A percentile compares a stretch with the other conserved stretches of the same genome.
These are phyloP conservation scores for Viola odorata DNA, from an alignment of 345 rosid genomes.

Conservation along the genomic window DNA sequence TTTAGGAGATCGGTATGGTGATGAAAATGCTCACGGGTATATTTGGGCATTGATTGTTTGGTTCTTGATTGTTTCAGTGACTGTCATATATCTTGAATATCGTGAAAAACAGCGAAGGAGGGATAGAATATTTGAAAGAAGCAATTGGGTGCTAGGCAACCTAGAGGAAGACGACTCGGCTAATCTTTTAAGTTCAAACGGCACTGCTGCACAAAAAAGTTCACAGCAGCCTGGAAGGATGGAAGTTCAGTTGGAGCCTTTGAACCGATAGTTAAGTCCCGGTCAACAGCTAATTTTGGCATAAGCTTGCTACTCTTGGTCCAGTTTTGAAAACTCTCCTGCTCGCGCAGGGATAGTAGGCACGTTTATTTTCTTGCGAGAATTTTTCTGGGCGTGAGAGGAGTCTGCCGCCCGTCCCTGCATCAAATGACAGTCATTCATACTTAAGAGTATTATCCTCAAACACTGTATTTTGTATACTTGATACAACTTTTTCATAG, in stretches of 20 bases:
- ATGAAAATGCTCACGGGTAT: slow-evolving; percentile 70
- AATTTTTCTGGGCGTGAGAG: slow-evolving; percentile 14
- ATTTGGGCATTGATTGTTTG: slow-evolving; percentile 59
- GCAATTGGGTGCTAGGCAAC: slow-evolving; percentile 82
- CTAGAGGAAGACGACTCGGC: slow-evolving; percentile 72
- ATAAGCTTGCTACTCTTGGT: slow-evolving; percentile 7
- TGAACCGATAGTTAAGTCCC: slow-evolving; percentile 44
- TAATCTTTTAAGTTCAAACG: slow-evolving; percentile 58
- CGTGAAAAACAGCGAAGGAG: slow-evolving; percentile 39
- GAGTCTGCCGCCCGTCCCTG: background rate
- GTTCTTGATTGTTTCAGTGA: slow-evolving; percentile 46
- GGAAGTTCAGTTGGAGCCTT: slow-evolving; percentile 93
- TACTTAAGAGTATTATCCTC: slow-evolving; percentile 13
- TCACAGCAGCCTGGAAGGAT: slow-evolving; percentile 37
- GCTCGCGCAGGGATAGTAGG: slow-evolving; percentile 10
- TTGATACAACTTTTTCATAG: slow-evolving; percentile 27
- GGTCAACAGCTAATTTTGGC: slow-evolving; percentile 4
- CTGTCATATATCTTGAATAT: slow-evolving; percentile 62
- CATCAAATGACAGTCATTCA: slow-evolving; percentile 10
- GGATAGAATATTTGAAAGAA: slow-evolving; percentile 45
- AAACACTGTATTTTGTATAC: slow-evolving; percentile 33
- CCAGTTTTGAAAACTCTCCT: slow-evolving; percentile 20
- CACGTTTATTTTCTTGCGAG: slow-evolving; percentile 9
- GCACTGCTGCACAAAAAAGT: slow-evolving; percentile 39
- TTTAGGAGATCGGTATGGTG: slow-evolving; percentile 73